Conservation (phyloP, 345 rosid genomes). For the Excoecaria cochinchinensis region DNA sequence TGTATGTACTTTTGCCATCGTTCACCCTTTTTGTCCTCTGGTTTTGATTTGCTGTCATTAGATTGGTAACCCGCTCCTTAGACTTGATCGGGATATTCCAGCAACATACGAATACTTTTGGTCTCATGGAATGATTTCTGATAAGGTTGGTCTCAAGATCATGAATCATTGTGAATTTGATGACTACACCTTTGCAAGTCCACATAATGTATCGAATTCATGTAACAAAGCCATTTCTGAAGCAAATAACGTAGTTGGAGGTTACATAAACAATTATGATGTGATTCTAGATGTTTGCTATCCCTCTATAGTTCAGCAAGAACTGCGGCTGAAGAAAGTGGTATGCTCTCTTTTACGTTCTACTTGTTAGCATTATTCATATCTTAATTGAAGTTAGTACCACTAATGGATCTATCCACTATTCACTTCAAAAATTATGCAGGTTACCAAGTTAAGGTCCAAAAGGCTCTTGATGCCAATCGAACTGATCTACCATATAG, state of each 20-base stretch:
- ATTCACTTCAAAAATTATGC: constrained; percentile 1
- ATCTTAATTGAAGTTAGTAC: not conserved
- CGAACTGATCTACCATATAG: constrained; percentile 56
- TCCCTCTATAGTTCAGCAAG: constrained; percentile 83
- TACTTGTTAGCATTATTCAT: not conserved
- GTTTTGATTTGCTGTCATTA: constrained; percentile 24
- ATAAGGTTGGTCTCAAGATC: constrained; percentile 72
- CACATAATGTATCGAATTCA: constrained; percentile 48
- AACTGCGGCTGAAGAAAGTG: constrained; percentile 69
- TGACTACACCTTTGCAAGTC: constrained; percentile 54
- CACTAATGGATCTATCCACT: not conserved
- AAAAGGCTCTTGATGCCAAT: constrained; percentile 86
- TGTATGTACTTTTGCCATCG: not conserved
- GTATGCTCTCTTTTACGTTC: constrained; percentile 28
- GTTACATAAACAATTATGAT: constrained; percentile 69
- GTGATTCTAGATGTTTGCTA: constrained; percentile 81
- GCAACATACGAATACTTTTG: constrained; percentile 80
- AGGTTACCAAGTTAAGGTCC: constrained; percentile 87
- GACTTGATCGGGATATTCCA: constrained; percentile 66
- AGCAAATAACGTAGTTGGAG: constrained; percentile 58
- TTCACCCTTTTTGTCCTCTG: not conserved
- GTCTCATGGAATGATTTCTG: constrained; percentile 97
- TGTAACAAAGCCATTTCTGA: constrained; percentile 55
- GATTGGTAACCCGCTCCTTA: constrained; percentile 93
- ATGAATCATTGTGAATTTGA: constrained; percentile 76